Base-by-base conservation (phyloP, 495 filamentous ascomycete genomes). In the Aspergillus incahuasiensis region DNA sequence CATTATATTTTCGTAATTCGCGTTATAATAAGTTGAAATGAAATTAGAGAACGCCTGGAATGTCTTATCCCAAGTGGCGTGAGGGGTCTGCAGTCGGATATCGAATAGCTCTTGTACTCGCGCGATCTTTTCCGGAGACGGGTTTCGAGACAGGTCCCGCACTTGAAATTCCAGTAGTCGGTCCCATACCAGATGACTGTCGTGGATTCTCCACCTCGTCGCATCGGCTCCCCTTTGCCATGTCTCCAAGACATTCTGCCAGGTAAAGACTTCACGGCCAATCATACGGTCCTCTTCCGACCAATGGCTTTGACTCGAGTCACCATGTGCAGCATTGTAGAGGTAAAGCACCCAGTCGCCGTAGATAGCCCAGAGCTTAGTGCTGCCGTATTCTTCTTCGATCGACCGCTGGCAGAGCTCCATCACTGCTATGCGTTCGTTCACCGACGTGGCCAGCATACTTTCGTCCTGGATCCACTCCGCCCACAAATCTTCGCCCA, bases 121-220 rank as follows among this genome's bases (percentile, higher is more conserved):
- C 44, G 79, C 78, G 30, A 91, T 73, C 52, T 82, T 83, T 15
- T 85, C 78, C 44, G 75, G 72, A 4, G 78, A 78, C 12, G 80
- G 75, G 2, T 74, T 73, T 45, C 73, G 78, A n/a, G 79, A 74
- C 60, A 89, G 57, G 76, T 88, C 89, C 74, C 79, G 70, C 52
- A 80, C 63, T 22, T 83, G 62, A 18, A 87, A 67, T 25, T 87
- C 78, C 9, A 83, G 72, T 49, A 86, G 92, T 55, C 84, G 86
- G 65, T 96, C 84, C 92, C 92, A 98, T n/a, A 97, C 79, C 47
- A 85, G 62, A 62, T 94, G 82, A 72, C 92, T 96, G 64, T 96
- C 89, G 62, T 85, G 81, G 55, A 97, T 80, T 61, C 88, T 86
- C 74, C 86, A 90, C 63, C 86, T 82, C 13, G 90, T 94, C 21